These are phyloP conservation scores for Noccaea bulbosa DNA, from an alignment of 345 rosid species.

Conservation along the genomic window DNA sequence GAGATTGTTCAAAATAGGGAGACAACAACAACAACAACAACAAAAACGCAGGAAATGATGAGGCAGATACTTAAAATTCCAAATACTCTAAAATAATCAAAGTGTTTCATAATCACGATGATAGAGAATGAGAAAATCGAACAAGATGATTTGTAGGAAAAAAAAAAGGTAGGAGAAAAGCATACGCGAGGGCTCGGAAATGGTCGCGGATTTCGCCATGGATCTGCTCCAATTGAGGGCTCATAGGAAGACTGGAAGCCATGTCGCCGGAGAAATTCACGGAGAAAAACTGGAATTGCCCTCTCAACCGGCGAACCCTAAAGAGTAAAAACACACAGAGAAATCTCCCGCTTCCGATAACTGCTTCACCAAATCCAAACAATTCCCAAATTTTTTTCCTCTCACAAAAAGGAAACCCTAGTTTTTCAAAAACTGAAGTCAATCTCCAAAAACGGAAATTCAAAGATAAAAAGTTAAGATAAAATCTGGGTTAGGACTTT, in stretches of 20 bases:
- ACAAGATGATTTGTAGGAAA: background rate
- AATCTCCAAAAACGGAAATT: constrained; percentile 35
- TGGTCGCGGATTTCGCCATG: constrained; percentile 93
- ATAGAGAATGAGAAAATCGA: background rate
- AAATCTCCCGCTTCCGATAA: background rate
- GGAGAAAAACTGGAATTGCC: constrained; percentile 10
- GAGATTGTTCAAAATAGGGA: background rate
- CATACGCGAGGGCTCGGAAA: constrained; percentile 89
- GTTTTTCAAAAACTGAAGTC: background rate
- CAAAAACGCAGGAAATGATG: background rate
- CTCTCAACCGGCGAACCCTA: constrained; percentile 30
- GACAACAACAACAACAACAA: too few relatives aligned
- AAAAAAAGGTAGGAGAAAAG: background rate
- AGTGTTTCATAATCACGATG: background rate
- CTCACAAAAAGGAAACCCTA: constrained; percentile 24
- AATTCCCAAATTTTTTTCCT: background rate
- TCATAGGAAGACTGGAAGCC: constrained; percentile 74
- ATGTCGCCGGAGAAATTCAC: constrained; percentile 50
- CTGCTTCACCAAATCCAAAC: constrained; percentile 25
- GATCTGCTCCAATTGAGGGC: constrained; percentile 95
- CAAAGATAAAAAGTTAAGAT: background rate
- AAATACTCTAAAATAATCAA: background rate
- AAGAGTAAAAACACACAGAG: constrained; percentile 29
- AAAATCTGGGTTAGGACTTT: constrained; percentile 18
- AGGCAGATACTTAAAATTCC: too few relatives aligned